Evolutionary conservation across 768 basidiomycete genomes (phyloP).

Genomic region (Candolleomyces aberdarensis): DNA sequence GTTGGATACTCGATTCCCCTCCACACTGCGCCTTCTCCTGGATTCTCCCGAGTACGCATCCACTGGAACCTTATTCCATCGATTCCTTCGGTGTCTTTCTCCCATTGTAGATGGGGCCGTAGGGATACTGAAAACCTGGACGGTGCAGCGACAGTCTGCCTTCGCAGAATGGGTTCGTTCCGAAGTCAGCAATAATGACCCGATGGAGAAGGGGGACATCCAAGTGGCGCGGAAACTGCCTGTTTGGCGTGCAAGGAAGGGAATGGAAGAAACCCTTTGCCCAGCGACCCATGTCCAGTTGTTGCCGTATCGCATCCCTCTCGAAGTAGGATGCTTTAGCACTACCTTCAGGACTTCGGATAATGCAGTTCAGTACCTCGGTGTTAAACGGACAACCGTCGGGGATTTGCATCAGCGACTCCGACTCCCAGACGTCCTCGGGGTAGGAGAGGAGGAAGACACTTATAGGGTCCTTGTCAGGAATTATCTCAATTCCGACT

Average conservation of each 20-base stretch:
- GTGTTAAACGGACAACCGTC: neutral
- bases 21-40: constrained; percentile 17
- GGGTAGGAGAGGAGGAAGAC: constrained; percentile 10
- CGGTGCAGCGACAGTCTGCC: constrained; percentile 8
- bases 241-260: constrained; percentile 20
- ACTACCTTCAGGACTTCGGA: neutral
- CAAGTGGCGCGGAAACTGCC: constrained; percentile 27
- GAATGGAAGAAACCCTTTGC: neutral
- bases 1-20: constrained; percentile 13
- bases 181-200: constrained; percentile 4
- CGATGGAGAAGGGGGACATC: constrained; percentile 12
- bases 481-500: constrained; percentile 12
- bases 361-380: neutral
- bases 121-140: constrained; percentile 19
- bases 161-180: constrained; percentile 33
- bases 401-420: neutral
- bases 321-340: constrained; percentile 5
- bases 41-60: constrained; percentile 10
- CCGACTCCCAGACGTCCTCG: constrained; percentile 11
- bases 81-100: constrained; percentile 12
- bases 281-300: constrained; percentile 3
- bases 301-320: constrained; percentile 2
- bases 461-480: constrained; percentile 4
- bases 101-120: constrained; percentile 3
- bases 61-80: constrained; percentile 16